Conservation (phyloP, 164 flowering plant species). For the Aristolochia contorta region DNA sequence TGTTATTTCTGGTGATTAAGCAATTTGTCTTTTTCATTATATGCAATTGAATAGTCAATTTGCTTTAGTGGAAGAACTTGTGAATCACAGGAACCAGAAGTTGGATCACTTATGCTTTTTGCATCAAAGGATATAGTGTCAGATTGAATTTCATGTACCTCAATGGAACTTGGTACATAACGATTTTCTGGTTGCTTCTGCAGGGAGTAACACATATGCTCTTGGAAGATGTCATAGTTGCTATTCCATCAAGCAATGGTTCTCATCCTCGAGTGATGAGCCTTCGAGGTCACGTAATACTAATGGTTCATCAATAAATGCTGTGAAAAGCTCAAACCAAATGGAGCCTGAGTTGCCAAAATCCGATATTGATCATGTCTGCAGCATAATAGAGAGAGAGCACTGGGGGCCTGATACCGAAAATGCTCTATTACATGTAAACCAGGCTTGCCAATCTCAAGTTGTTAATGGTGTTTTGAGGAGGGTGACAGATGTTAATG, state of each 20-base stretch:
- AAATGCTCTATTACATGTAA: constrained; percentile 28
- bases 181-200: constrained; percentile 3
- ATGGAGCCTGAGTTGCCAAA: constrained; percentile 20
- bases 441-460: constrained; percentile 33
- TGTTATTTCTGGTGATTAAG: background rate
- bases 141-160: background rate
- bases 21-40: background rate
- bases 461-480: constrained; percentile 52
- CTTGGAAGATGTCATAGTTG: constrained; percentile 11
- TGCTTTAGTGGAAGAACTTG: background rate
- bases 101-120: background rate
- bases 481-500: constrained; percentile 48
- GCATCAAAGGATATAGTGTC: background rate
- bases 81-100: background rate
- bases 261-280: constrained; percentile 30
- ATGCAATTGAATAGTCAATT: background rate
- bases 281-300: constrained; percentile 17
- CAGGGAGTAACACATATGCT: constrained; percentile 25
- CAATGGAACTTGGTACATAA: background rate
- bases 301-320: constrained; percentile 5
- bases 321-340: constrained; percentile 11
- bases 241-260: constrained; percentile 14
- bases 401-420: constrained; percentile 64
- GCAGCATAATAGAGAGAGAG: constrained; percentile 46
- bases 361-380: constrained; percentile 39